Evolutionary conservation across 768 basidiomycete species (phyloP), one percentile per base, ranked within the genome.

Genomic region (Mycena leptocephala): DNA sequence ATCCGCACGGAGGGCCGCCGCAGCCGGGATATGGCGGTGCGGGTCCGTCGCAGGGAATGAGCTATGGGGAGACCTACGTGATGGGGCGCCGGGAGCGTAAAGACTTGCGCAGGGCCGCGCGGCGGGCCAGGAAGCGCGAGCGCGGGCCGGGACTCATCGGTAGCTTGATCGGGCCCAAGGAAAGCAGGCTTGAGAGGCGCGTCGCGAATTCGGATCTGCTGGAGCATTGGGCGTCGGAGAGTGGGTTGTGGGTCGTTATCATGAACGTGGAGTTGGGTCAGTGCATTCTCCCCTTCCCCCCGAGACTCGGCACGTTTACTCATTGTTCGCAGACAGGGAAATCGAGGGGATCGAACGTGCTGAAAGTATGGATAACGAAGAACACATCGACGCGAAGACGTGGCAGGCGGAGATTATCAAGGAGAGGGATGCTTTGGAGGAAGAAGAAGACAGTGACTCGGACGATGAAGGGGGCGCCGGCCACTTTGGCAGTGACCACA

Each of bases 221-320:
- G 28, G 82, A 82, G 55, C 78, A 80, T 33, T 78, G 79, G 77
- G 66, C 61, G 14, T 70, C 76, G 26, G 79, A 81, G 46, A 74
- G 65, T 11, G 70, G 79, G 1, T 39, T 81, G 11, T 82, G 82
- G 81, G 37, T 82, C 22, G 82, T 82, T 14, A 77, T 82, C 43
- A 78, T 80, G 77, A 81, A 76, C 70, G 68, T 72, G 18, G 79
- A 80, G 7, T 39, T 76, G 30, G 81, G 80, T 80, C 28, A 64
- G 37, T 46, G 32, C n/a, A 7, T 35, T 43, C 59, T 70, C 8
- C 18, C 32, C 8, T 35, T 43, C 59, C 66, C 8, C 18, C 32
- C 8, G 13, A 28, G 30, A 24, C n/a, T 30, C 32, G 22, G 20
- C 30, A 10, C 13, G 18, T 30, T 30, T 68, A 14, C 43, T 67